Base-by-base conservation (phyloP, 257 asterid genomes). In the Ilex asprella region DNA sequence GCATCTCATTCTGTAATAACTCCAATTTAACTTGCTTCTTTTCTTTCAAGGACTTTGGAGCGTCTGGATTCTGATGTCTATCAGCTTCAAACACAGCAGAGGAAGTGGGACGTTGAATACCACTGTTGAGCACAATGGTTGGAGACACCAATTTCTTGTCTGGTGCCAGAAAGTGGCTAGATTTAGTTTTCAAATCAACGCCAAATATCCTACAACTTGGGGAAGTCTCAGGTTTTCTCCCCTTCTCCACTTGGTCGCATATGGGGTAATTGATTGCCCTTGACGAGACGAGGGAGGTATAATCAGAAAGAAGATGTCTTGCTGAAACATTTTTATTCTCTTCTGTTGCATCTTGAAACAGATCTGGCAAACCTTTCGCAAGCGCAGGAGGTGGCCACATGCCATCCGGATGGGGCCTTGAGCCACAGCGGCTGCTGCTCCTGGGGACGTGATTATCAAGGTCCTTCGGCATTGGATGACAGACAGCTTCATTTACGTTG, bases 201-300 rank as follows among this genome's bases (percentile, higher is more conserved):
- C 96, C 96, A 71, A 88, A 88, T 70, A 88, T 57, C 47, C 94
- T 73, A 73, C 80, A 85, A 14, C 68, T 75, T 5, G 91, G 63
- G 16, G 68, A 66, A 27, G 58, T 71, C 62, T 81, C 95, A 4
- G 43, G 39, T 68, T 53, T 83, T 57, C 69, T 83, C 15, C 72
- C 43, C 31, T 63, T 75, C 15, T 72, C 78, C 61, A 64, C 72
- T 68, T 75, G 86, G 64, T 78, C 81, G 41, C 21, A 59, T 44
- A 60, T 16, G 39, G 60, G 67, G 62, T 72, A 61, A 67, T 73
- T 72, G 58, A 80, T 74, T 30, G 68, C 75, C 77, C 75, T 74
- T 41, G 80, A 71, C 13, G 90, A 75, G 69, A 75, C 64, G 3
- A 84, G 86, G 68, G 86, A 73, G 44, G 72, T 65, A 62, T 69